Evolutionary conservation across 2,329 filamentous ascomycete genomes (phyloP), one percentile per base, ranked within the genome.

Genomic region (Botryotinia calthae): DNA sequence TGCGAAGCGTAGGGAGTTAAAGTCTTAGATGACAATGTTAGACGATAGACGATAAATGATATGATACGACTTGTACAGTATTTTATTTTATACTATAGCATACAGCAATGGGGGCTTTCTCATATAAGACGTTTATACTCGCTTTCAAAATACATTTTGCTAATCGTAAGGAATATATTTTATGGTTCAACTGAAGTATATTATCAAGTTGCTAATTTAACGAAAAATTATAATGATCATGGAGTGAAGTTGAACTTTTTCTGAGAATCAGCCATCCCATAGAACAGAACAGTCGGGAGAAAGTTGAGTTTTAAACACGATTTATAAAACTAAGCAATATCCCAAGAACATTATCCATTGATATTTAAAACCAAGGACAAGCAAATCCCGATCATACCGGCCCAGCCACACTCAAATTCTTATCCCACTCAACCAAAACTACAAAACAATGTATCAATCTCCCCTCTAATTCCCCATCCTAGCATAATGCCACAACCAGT

Each of bases 401-500:
- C 6, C 34, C 22, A 62, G 25, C 59, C 34, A 61, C n/a, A 40
- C 12, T 31, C 20, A 59, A 14, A 4, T 62, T 8, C 59, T 22
- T 16, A 62, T 40, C 34, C 1, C 59, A 18, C 40, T 18, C 14
- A 62, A 37, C 3, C 31, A 12, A 28, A 67, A 25, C 25, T 16
- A n/a, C 12, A 56, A 46, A 31, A 25, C n/a, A 40, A 67, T 72
- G 62, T 72, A 67, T 72, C 70, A 67, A 72, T 22, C 22, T 4
- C 42, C 40, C 25, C 65, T 42, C 48, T 18, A 31, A 56, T 42
- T 56, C 48, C 65, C 65, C 48, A 56, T 56, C 65, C 48, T 67
- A 67, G 65, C 65, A 67, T 67, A 67, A 67, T 42, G 65, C 65
- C 48, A 67, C 65, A 31, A 67, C 65, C 65, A 67, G 65, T 67